phyloP scores from a whole-genome alignment of 208 protist species.

The Angomonas deanei region DNA sequence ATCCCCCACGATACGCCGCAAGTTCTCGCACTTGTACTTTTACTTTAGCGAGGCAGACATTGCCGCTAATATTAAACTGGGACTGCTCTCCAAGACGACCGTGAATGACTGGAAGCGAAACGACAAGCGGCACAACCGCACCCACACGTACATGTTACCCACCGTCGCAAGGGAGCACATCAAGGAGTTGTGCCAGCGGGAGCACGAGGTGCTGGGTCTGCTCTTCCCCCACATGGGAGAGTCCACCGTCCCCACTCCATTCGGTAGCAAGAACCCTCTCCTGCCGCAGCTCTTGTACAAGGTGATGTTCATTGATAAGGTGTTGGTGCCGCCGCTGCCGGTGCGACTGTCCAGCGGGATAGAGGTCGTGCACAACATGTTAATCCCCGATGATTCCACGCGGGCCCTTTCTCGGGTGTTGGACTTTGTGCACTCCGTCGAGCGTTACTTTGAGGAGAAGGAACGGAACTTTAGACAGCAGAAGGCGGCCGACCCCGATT shows the following conservation, averaged over 20 bases:
- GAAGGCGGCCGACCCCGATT: neutral
- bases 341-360: conserved; percentile 77
- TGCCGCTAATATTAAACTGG: conserved; percentile 49
- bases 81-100: conserved; percentile 41
- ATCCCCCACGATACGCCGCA: conserved; percentile 66
- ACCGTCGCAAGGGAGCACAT: conserved; percentile 65
- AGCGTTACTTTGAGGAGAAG: conserved; percentile 51
- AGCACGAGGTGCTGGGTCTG: conserved; percentile 47
- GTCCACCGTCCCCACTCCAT: conserved; percentile 49
- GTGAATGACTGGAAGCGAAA: conserved; percentile 57
- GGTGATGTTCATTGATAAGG: conserved; percentile 81
- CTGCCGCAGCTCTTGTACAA: conserved; percentile 52
- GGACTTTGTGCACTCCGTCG: conserved; percentile 77
- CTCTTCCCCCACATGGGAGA: conserved; percentile 82
- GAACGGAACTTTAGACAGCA: neutral
- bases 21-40: conserved; percentile 84
- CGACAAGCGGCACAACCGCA: conserved; percentile 59
- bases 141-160: conserved; percentile 61
- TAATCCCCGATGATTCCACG: conserved; percentile 67
- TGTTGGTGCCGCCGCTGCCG: conserved; percentile 81
- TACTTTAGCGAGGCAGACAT: conserved; percentile 62
- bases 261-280: conserved; percentile 12
- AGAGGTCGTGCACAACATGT: conserved; percentile 59
- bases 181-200: conserved; percentile 73
- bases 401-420: conserved; percentile 65